Conservation (phyloP, 106 monocot genomes). For the Agapanthus africanus region DNA sequence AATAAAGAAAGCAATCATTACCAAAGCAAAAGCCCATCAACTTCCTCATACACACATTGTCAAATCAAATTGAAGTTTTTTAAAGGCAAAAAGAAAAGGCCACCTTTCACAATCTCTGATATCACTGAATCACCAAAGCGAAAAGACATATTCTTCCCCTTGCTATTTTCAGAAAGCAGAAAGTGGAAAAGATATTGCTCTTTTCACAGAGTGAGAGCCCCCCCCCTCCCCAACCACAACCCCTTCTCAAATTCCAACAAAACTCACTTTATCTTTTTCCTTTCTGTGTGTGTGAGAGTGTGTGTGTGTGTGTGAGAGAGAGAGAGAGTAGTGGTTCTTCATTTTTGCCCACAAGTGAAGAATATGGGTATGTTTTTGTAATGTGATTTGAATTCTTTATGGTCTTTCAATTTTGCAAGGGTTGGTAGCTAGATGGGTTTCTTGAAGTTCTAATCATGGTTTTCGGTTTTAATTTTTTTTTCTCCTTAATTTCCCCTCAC, state of each 20-base stretch:
- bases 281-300: no score
- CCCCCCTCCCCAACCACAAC: no score
- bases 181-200: slow-evolving; percentile 9
- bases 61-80: not conserved
- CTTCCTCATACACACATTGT: not conserved
- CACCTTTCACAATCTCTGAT: not conserved
- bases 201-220: not conserved
- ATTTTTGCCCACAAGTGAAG: no score
- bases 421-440: not conserved
- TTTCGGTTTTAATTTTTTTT: no score
- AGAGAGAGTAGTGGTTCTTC: no score
- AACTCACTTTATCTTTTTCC: not conserved
- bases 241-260: not conserved
- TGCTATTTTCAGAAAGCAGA: not conserved
- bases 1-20: slow-evolving; percentile 2
- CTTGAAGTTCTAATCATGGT: not conserved
- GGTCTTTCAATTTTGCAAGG: no score
- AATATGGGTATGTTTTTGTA: not conserved
- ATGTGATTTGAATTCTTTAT: no score
- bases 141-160: slow-evolving; percentile 4
- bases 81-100: not conserved
- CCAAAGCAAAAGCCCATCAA: not conserved
- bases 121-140: not conserved
- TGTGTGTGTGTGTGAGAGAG: no score
- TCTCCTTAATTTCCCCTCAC: no score